These are phyloP conservation scores for Trichophyton equinum DNA, from an alignment of 2,329 filamentous ascomycete genomes.

Conservation along the genomic window DNA sequence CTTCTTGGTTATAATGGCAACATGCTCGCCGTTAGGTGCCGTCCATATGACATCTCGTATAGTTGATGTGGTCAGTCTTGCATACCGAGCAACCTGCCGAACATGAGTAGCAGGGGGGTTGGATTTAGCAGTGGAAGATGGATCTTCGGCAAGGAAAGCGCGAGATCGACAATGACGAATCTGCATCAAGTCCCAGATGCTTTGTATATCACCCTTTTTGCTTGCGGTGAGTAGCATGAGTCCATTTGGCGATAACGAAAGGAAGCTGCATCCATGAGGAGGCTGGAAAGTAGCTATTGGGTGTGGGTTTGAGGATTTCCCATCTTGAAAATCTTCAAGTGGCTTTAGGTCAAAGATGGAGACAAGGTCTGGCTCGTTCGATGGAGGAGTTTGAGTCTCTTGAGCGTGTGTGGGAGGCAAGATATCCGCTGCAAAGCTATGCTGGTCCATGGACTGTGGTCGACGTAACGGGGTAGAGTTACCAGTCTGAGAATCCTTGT, in stretches of 20 bases:
- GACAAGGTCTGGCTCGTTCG: conserved; percentile 33
- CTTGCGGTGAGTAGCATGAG: conserved; percentile 37
- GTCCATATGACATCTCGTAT: conserved; percentile 88
- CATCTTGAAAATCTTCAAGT: conserved; percentile 30
- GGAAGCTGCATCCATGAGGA: conserved; percentile 38
- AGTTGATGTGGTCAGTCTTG: conserved; percentile 79
- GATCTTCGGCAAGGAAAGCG: conserved; percentile 27
- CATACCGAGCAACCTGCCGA: conserved; percentile 76
- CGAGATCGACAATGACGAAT: conserved; percentile 31
- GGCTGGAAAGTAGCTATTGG: conserved; percentile 36
- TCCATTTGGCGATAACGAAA: conserved; percentile 38
- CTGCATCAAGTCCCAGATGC: conserved; percentile 41
- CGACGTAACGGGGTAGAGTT: conserved; percentile 21
- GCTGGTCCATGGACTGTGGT: conserved; percentile 13
- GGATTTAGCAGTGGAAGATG: conserved; percentile 16
- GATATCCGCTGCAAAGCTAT: conserved; percentile 21
- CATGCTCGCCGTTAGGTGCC: conserved; percentile 62
- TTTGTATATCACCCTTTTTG: conserved; percentile 38
- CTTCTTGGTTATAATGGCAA: conserved; percentile 83
- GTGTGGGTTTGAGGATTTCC: conserved; percentile 23
- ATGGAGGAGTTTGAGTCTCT: conserved; percentile 24
- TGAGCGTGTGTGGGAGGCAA: conserved; percentile 37
- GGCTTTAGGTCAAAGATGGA: conserved; percentile 36
- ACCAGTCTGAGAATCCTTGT: conserved; percentile 27
- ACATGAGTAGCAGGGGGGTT: conserved; percentile 36